phyloP scores from a whole-genome alignment of 2,329 filamentous ascomycete genomes.

The Cercospora sp. region DNA sequence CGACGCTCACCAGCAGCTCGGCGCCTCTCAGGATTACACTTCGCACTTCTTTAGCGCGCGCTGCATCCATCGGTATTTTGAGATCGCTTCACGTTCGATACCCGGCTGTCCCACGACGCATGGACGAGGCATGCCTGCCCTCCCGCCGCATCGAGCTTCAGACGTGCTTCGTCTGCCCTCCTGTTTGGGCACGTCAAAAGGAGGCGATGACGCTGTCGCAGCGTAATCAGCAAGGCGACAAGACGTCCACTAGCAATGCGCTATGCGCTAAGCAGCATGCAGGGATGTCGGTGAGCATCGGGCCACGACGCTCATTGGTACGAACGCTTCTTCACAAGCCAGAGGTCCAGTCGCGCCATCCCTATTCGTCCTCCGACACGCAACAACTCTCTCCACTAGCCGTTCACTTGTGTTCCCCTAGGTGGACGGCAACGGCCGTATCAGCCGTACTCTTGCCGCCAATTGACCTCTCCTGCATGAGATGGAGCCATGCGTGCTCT shows the following conservation, averaged over 20 bases:
- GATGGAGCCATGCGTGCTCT: neutral
- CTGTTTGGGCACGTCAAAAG: neutral
- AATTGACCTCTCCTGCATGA: neutral
- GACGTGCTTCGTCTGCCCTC: conserved; percentile 2
- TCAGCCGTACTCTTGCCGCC: neutral
- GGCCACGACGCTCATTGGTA: conserved; percentile 1
- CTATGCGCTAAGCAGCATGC: conserved; percentile 3
- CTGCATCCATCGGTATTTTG: neutral
- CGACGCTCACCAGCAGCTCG: neutral
- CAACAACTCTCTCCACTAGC: neutral
- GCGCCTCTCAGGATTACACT: conserved; percentile 3
- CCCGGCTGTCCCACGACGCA: neutral
- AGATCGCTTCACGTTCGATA: neutral
- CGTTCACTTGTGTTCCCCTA: neutral
- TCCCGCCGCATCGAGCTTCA: conserved; percentile 2
- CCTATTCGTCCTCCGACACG: neutral
- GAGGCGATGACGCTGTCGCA: conserved; percentile 1
- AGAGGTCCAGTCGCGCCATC: neutral
- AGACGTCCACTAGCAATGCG: neutral
- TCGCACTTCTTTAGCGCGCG: neutral
- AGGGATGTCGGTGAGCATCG: conserved; percentile 7
- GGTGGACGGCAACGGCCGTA: neutral
- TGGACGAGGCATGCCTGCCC: neutral
- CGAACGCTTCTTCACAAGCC: conserved; percentile 9
- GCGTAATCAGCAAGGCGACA: neutral